A percentile compares a stretch with the other conserved stretches of the same genome.
These are phyloP conservation scores for Apophysomyces sp. DNA, from an alignment of 371 early-diverging fungal genomes.

Conservation along the genomic window DNA sequence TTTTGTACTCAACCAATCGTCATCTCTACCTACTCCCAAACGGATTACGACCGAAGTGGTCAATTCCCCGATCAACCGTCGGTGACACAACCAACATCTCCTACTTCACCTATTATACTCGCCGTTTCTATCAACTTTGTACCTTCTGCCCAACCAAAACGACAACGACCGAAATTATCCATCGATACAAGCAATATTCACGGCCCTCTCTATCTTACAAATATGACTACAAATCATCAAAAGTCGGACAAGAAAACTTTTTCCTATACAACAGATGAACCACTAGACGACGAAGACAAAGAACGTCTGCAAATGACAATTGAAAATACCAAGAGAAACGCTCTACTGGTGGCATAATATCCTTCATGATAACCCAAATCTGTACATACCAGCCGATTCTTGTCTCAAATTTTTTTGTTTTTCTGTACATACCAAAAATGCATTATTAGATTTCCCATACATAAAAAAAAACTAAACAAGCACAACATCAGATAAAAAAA, in stretches of 20 bases:
- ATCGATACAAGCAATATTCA: conserved; percentile 41
- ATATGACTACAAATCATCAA: conserved; percentile 43
- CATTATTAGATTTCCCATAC: background rate
- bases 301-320: background rate
- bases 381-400: background rate
- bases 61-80: conserved; percentile 17
- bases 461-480: background rate
- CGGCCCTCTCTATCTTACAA: conserved; percentile 46
- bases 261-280: background rate
- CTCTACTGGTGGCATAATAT: background rate
- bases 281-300: background rate
- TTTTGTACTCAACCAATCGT: conserved; percentile 34
- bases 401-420: background rate
- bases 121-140: background rate
- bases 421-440: background rate
- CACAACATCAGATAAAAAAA: no score
- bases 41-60: conserved; percentile 48
- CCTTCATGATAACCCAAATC: background rate
- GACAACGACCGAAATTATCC: conserved; percentile 24
- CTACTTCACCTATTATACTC: background rate
- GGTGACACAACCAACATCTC: background rate
- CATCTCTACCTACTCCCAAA: conserved; percentile 39
- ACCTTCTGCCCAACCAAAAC: conserved; percentile 8
- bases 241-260: conserved; percentile 4
- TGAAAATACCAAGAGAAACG: background rate